A percentile compares a stretch with the other conserved stretches of the same genome.
These are phyloP conservation scores for Castanea crenata DNA, from an alignment of 306 rosid genomes.

Conservation along the genomic window DNA sequence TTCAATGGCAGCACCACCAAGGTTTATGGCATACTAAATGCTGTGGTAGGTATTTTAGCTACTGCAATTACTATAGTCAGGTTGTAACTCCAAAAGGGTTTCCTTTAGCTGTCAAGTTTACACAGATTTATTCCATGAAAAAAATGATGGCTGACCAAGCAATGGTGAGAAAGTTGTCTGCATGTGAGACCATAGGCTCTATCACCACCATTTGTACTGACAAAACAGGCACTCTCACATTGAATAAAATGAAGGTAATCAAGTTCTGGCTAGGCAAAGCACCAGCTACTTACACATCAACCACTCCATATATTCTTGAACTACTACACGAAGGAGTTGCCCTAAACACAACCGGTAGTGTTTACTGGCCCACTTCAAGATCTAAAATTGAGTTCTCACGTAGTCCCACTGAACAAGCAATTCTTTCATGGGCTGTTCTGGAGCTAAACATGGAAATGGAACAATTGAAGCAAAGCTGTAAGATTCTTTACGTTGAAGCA, in stretches of 20 bases:
- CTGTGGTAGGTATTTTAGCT: slow-evolving; percentile 11
- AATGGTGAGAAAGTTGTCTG: slow-evolving; percentile 29
- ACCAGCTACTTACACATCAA: neutral
- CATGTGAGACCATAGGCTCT: slow-evolving; percentile 37
- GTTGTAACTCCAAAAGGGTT: slow-evolving; percentile 38
- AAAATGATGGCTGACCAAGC: slow-evolving; percentile 35
- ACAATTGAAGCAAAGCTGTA: neutral
- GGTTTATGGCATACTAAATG: slow-evolving; percentile 8
- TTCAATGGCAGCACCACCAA: slow-evolving; percentile 3
- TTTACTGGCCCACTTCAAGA: neutral
- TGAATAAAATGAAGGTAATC: slow-evolving; percentile 31
- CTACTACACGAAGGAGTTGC: slow-evolving; percentile 30
- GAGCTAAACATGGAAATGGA: slow-evolving; percentile 29
- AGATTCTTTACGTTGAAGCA: slow-evolving; percentile 22
- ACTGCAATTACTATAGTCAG: slow-evolving; percentile 25
- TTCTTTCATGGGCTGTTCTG: slow-evolving; percentile 34
- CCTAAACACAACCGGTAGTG: slow-evolving; percentile 32
- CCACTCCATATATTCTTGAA: neutral
- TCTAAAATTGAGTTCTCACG: slow-evolving; percentile 24
- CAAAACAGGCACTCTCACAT: slow-evolving; percentile 25
- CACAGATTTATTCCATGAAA: slow-evolving; percentile 39
- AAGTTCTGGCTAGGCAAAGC: slow-evolving; percentile 23
- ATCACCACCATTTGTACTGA: slow-evolving; percentile 28
- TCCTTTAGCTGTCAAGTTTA: slow-evolving; percentile 21
- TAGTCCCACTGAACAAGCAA: slow-evolving; percentile 37